These are phyloP conservation scores for Myriosclerotinia scirpicola DNA, from an alignment of 2,329 filamentous ascomycete genomes.

Conservation along the genomic window DNA sequence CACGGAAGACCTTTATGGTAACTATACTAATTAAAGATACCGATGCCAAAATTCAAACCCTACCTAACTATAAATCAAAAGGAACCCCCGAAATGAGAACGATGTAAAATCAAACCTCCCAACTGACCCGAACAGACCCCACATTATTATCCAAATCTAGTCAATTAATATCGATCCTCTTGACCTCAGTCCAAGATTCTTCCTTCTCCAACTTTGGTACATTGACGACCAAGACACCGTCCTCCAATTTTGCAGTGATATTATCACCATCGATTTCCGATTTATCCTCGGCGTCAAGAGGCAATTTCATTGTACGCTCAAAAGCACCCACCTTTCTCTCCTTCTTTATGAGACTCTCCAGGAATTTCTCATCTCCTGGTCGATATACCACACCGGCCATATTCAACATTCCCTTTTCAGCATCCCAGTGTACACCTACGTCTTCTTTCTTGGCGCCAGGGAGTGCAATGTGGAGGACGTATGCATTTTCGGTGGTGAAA, in stretches of 20 bases:
- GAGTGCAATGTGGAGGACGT: constrained; percentile 69
- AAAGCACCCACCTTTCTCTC: constrained; percentile 75
- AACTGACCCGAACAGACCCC: constrained; percentile 15
- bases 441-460: constrained; percentile 80
- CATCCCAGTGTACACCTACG: constrained; percentile 73
- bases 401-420: constrained; percentile 62
- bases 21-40: constrained; percentile 26
- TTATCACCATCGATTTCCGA: constrained; percentile 64
- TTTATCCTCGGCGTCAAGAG: constrained; percentile 51
- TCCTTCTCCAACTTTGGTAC: constrained; percentile 71
- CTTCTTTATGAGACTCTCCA: constrained; percentile 59
- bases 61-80: neutral
- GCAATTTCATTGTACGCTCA: constrained; percentile 66
- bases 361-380: constrained; percentile 66
- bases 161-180: constrained; percentile 54
- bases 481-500: constrained; percentile 66
- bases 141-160: constrained; percentile 18
- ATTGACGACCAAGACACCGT: constrained; percentile 74
- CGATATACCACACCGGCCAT: constrained; percentile 73
- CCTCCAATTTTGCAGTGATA: constrained; percentile 75
- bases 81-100: neutral
- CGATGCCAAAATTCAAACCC: constrained; percentile 20
- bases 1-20: constrained; percentile 21
- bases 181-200: constrained; percentile 56
- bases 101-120: constrained; percentile 22